A percentile compares a stretch with the other conserved stretches of the same genome.
These are phyloP conservation scores for Collariella sp. DNA, from an alignment of 495 filamentous ascomycete genomes.

Conservation along the genomic window DNA sequence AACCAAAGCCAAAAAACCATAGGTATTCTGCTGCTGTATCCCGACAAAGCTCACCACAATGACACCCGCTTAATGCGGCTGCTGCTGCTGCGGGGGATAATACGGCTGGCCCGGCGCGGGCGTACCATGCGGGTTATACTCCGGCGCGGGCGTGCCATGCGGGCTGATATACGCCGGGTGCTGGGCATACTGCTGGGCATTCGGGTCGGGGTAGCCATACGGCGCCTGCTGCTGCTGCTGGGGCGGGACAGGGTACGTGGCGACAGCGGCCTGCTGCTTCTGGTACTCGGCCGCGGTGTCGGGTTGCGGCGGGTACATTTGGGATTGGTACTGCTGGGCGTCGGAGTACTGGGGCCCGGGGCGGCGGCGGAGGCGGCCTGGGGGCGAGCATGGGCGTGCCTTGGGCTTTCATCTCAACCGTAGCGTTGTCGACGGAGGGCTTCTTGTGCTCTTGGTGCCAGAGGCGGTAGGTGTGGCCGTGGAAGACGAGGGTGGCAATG, in stretches of 20 bases:
- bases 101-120: conserved; percentile 18
- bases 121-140: conserved; percentile 12
- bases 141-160: conserved; percentile 9
- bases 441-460: conserved; percentile 23
- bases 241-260: background rate
- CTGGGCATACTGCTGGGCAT: background rate
- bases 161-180: conserved; percentile 10
- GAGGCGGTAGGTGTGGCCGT: conserved; percentile 35
- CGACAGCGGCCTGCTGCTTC: background rate
- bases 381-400: conserved; percentile 19
- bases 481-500: conserved; percentile 35
- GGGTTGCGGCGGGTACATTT: conserved; percentile 9
- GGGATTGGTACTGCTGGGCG: conserved; percentile 16
- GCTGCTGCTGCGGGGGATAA: conserved; percentile 13
- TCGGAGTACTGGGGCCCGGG: conserved; percentile 21
- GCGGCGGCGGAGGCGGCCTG: conserved; percentile 15
- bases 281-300: background rate
- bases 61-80: background rate
- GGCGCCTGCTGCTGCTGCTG: conserved; percentile 2
- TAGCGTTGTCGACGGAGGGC: conserved; percentile 20
- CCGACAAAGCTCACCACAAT: too few relatives aligned
- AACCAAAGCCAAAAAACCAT: too few relatives aligned
- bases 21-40: too few relatives aligned
- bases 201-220: conserved; percentile 3
- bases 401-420: conserved; percentile 32